These are phyloP conservation scores for Boletellus ananas DNA, from an alignment of 768 basidiomycete genomes.

Conservation along the genomic window DNA sequence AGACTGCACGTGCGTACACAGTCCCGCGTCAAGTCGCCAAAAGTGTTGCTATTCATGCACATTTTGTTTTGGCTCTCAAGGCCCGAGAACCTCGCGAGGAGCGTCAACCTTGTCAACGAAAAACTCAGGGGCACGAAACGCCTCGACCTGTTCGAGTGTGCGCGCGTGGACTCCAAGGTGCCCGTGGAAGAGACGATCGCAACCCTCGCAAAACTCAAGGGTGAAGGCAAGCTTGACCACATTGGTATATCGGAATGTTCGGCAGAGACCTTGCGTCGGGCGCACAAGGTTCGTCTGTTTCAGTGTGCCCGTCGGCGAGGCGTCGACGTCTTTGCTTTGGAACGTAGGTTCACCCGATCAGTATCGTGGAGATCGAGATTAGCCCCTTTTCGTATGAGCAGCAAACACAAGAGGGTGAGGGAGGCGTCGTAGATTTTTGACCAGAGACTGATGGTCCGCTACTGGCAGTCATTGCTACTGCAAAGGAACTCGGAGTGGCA, in stretches of 20 bases:
- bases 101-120: conserved; percentile 42
- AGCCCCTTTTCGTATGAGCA: conserved; percentile 56
- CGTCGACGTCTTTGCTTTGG: not conserved
- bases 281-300: conserved; percentile 15
- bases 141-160: conserved; percentile 57
- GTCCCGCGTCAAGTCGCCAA: not conserved
- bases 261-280: conserved; percentile 43
- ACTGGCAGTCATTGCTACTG: conserved; percentile 49
- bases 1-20: conserved; percentile 29
- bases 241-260: conserved; percentile 55
- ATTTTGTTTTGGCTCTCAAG: conserved; percentile 3
- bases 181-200: conserved; percentile 45
- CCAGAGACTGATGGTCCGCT: not conserved
- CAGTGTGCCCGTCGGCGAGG: not conserved
- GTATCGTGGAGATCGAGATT: conserved; percentile 64
- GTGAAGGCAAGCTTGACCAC: conserved; percentile 36
- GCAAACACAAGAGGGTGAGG: not conserved
- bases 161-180: conserved; percentile 42
- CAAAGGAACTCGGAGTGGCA: conserved; percentile 51
- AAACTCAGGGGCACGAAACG: conserved; percentile 49
- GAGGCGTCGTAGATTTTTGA: not conserved
- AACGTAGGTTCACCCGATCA: conserved; percentile 48
- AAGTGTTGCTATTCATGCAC: no score
- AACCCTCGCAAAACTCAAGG: conserved; percentile 40
- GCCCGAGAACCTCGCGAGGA: conserved; percentile 41